Percentiles rank a stretch among this genome's conserved stretches.
phyloP scores from a whole-genome alignment of 2,329 filamentous ascomycete species.

The Eutypa lata region DNA sequence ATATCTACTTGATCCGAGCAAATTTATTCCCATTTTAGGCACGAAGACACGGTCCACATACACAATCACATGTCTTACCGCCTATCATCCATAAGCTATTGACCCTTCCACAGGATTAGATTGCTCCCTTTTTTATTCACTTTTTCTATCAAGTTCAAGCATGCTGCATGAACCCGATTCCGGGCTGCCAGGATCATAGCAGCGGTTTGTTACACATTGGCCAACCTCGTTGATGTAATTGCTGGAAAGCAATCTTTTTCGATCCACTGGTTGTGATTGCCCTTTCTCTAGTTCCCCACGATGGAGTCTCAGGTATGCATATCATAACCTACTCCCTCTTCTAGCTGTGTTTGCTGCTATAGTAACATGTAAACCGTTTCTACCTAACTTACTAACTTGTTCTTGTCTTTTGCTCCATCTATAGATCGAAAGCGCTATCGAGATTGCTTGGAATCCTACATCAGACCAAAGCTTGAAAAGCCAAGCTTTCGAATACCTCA shows the following conservation, averaged over 20 bases:
- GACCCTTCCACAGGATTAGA: background rate
- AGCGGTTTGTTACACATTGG: conserved; percentile 20
- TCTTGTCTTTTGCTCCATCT: conserved; percentile 8
- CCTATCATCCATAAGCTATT: no score
- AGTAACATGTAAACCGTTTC: conserved; percentile 7
- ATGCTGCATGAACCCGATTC: conserved; percentile 38
- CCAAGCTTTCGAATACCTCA: conserved; percentile 79
- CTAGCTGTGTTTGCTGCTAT: conserved; percentile 2
- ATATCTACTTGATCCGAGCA: no score
- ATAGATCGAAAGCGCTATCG: conserved; percentile 90
- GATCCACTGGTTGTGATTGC: conserved; percentile 1
- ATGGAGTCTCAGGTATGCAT: conserved; percentile 5
- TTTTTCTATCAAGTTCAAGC: conserved; percentile 26
- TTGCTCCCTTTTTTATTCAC: conserved; percentile 17
- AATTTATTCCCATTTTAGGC: no score
- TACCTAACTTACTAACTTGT: conserved; percentile 2
- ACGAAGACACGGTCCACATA: no score
- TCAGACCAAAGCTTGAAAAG: conserved; percentile 72
- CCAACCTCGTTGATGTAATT: conserved; percentile 4
- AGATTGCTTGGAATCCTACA: conserved; percentile 83
- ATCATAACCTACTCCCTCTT: background rate
- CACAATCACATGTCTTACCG: no score
- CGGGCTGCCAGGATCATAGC: conserved; percentile 43
- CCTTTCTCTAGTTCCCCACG: conserved; percentile 8
- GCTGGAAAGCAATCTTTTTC: background rate